Base-by-base conservation (phyloP, 768 basidiomycete species). In the Kwoniella bestiolae region DNA sequence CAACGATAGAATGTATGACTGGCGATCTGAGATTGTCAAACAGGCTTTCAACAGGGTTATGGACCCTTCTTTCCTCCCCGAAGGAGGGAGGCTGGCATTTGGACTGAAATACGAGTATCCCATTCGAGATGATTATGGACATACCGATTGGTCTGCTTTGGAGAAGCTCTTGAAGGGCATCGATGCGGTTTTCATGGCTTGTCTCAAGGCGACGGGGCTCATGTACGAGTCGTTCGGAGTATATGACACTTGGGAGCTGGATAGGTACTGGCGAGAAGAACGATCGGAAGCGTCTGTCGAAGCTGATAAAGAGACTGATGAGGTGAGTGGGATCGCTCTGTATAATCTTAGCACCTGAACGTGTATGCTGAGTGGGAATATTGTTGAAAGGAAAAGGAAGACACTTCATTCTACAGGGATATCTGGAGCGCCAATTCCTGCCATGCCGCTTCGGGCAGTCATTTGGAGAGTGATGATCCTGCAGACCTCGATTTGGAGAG, bases 91-190 rank as follows among this genome's bases (percentile, higher is more conserved):
- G 11, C 56, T 57, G 1, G 56, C 56, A 5, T 44, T 57, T 31
- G 56, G 56, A 12, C n/a, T 57, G 8, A 18, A 12, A 11, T 23
- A 57, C 26, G 56, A 31, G 5, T 57, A 57, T 28, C 56, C 56
- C 7, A 14, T 57, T 18, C 14, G n/a, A 5, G 23, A 57, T 12
- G 11, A 44, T 16, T 8, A 41, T 44, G 9, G 21, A 9, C 11
- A 16, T 49, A 38, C 16, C 35, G 35, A 38, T 5, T 38, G 35
- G 23, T 11, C 12, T 18, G 26, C 23, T 23, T 25, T 32, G 18
- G 29, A 23, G 56, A 32, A 26, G 38, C 14, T 32, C 38, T 57
- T 57, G 18, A 57, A 57, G 44, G 56, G n/a, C 8, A 16, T 18
- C 18, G 56, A 57, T 44, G 56, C 56, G 23, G 16, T 57, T 11